Evolutionary conservation across 805 yeast genomes (phyloP), one percentile per base, ranked within the genome.

Genomic region (Lipomyces chichibuensis): DNA sequence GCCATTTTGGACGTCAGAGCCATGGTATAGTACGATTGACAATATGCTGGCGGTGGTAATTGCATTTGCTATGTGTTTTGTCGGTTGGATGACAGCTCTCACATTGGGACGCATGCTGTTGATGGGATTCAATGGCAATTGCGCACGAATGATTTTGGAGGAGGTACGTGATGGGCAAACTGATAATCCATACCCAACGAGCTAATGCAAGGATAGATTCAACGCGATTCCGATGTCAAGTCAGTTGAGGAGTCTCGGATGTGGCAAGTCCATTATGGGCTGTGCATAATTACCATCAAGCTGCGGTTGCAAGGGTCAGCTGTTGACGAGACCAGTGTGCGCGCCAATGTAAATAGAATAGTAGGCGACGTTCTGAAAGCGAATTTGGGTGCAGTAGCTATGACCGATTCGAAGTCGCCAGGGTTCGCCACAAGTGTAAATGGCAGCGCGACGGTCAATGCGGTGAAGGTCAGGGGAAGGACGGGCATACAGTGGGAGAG

Each of bases 191-290:
- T 69, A 67, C 25, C 66, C 5, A 49, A 14, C n/a, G 11, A 17
- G 29, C 55, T 52, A 52, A 52, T 13, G 27, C 33, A 1, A 20
- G 49, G 23, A n/a, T 11, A 52, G 55, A 52, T 81, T 8, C 65
- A 63, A 27, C 43, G 65, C 20, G 77, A 76, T 58, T 69, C 74
- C 3, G 60, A 68, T 25, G 80, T 81, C 20, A 66, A 67, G 25
- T 59, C 72, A 2, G 79, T 79, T 46, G 67, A 72, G 8, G 76
- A 77, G 32, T 69, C 78, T 35, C 71, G 77, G 25, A 71, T 81
- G 60, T 81, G 83, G 82, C 82, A 80, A 73, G 83, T 80, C 46
- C 84, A 81, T 65, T 78, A 80, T 63, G 80, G 76, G 20, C 74
- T 81, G 52, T 81, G 81, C 78, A 75, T 81, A 32, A 81, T 80